Conservation (phyloP, 306 rosid species). For the Cicer chorassanicum region DNA sequence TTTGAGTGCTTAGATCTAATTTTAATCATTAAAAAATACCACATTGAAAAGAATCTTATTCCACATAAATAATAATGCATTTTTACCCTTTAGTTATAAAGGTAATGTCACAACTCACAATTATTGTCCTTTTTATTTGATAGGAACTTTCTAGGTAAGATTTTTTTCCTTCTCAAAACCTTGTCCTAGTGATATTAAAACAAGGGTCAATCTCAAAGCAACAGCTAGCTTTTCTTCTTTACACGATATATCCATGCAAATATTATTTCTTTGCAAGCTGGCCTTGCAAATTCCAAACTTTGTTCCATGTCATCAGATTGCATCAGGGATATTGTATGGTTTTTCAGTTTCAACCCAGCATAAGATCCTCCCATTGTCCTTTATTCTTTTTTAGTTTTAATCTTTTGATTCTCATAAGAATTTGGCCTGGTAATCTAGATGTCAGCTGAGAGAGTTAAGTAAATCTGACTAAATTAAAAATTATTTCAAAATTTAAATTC, state of each 20-base stretch:
- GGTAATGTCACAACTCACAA: slow-evolving; percentile 17
- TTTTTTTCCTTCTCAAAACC: slow-evolving; percentile 36
- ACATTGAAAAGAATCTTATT: too few species aligned
- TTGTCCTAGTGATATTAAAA: slow-evolving; percentile 26
- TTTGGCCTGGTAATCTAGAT: too few species aligned
- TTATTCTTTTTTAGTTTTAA: too few species aligned
- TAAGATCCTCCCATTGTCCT: not conserved
- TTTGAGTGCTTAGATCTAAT: too few species aligned
- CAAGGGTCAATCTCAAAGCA: slow-evolving; percentile 26
- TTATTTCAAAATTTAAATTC: too few species aligned
- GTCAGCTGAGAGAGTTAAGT: too few species aligned
- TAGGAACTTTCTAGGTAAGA: slow-evolving; percentile 52
- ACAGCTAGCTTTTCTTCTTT: slow-evolving; percentile 23
- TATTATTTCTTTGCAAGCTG: slow-evolving; percentile 27
- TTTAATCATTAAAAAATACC: too few species aligned
- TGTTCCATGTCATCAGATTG: slow-evolving; percentile 24
- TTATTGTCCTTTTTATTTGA: slow-evolving; percentile 44
- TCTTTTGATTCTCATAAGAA: too few species aligned
- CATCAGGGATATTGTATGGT: slow-evolving; percentile 33
- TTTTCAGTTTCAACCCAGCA: slow-evolving; percentile 9
- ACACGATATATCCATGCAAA: slow-evolving; percentile 20
- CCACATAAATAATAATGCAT: too few species aligned
- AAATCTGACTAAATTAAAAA: too few species aligned
- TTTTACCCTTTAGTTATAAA: slow-evolving; percentile 43
- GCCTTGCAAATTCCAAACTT: slow-evolving; percentile 18